phyloP scores from a whole-genome alignment of 2,329 filamentous ascomycete genomes.

The Aspergillus sp. region DNA sequence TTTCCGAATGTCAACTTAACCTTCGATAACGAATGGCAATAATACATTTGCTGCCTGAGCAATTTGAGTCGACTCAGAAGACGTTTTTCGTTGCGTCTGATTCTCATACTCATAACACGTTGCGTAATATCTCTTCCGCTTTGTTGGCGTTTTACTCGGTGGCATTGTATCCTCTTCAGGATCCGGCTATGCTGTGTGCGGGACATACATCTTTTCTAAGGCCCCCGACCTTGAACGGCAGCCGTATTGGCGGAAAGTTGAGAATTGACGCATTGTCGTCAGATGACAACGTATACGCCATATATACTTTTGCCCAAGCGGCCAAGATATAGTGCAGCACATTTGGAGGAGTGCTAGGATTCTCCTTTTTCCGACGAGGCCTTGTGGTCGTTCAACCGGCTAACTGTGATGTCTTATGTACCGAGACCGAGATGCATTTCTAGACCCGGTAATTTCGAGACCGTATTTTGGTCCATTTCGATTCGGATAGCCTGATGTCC shows the following conservation, averaged over 20 bases:
- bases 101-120: background rate
- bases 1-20: background rate
- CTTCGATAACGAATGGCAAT: background rate
- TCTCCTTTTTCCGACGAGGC: background rate
- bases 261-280: background rate
- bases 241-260: background rate
- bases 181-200: background rate
- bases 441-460: background rate
- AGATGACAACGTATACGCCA: background rate
- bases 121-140: background rate
- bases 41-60: background rate
- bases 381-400: background rate
- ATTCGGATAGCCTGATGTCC: background rate
- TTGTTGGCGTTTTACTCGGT: background rate
- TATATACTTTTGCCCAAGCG: background rate
- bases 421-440: background rate
- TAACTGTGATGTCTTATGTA: background rate
- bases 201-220: background rate
- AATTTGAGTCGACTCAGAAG: background rate
- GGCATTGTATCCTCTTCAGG: background rate
- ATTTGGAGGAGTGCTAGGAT: background rate
- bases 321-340: background rate
- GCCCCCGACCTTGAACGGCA: background rate
- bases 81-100: background rate
- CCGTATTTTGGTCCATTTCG: background rate